Evolutionary conservation across 1,284 basidiomycete genomes (phyloP).

Genomic region (Microbotryum violaceum): DNA sequence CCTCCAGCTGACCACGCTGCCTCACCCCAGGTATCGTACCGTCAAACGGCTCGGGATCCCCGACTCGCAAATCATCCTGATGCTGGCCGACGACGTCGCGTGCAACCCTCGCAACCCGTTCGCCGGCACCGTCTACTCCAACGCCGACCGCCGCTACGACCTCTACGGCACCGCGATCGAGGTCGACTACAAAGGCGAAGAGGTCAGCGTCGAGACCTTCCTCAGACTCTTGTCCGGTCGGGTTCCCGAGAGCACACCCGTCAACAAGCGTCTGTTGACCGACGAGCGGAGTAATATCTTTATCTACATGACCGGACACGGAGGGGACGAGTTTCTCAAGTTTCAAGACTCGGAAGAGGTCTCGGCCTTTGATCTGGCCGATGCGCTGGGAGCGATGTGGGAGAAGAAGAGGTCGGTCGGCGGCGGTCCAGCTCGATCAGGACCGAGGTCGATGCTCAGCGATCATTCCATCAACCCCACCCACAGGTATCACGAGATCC

Average conservation of each 20-base stretch:
- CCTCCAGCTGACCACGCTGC: neutral
- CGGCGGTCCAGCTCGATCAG: neutral
- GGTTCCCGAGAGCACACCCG: constrained; percentile 60
- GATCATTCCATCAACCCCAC: neutral
- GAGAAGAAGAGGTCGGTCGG: constrained; percentile 74
- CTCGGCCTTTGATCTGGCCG: constrained; percentile 88
- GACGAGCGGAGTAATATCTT: constrained; percentile 93
- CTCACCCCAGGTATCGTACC: constrained; percentile 71
- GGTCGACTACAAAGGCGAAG: constrained; percentile 95
- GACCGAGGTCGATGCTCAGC: neutral
- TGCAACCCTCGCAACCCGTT: constrained; percentile 90
- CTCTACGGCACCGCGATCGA: constrained; percentile 95
- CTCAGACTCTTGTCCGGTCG: constrained; percentile 85
- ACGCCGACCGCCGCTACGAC: constrained; percentile 68
- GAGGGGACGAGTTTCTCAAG: constrained; percentile 96
- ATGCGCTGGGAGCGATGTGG: constrained; percentile 97
- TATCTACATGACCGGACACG: constrained; percentile 96
- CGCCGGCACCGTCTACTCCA: constrained; percentile 83
- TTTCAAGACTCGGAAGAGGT: constrained; percentile 99
- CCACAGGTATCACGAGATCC: constrained; percentile 82
- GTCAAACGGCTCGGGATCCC: constrained; percentile 97
- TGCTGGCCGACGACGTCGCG: constrained; percentile 94
- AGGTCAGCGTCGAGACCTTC: constrained; percentile 95
- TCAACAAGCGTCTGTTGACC: constrained; percentile 81
- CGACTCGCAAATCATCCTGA: constrained; percentile 95